These are phyloP conservation scores for Xylariaceae sp. DNA, from an alignment of 2,329 filamentous ascomycete genomes.

Conservation along the genomic window DNA sequence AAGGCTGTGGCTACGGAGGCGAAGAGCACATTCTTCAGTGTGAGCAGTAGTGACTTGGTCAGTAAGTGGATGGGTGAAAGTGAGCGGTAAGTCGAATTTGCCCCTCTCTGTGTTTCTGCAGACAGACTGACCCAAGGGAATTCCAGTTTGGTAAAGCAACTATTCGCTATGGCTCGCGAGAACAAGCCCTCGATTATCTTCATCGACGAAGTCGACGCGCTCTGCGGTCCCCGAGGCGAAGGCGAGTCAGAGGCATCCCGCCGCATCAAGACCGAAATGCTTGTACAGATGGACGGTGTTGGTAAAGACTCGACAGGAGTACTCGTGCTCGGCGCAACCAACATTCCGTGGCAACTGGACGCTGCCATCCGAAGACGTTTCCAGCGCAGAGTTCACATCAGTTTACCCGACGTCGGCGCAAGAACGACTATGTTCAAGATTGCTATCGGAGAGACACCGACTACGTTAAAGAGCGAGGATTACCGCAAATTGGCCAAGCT, in stretches of 20 bases:
- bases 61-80: conserved; percentile 99
- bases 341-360: conserved; percentile 98
- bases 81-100: conserved; percentile 64
- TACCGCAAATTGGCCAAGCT: conserved; percentile 73
- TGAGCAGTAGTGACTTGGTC: conserved; percentile 93
- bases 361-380: conserved; percentile 93
- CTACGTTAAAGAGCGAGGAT: conserved; percentile 70
- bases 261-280: conserved; percentile 95
- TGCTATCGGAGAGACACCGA: conserved; percentile 87
- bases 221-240: conserved; percentile 87
- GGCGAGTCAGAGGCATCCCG: conserved; percentile 96
- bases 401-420: conserved; percentile 78
- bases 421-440: conserved; percentile 94
- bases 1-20: conserved; percentile 98
- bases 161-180: conserved; percentile 96
- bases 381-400: conserved; percentile 93
- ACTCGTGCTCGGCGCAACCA: conserved; percentile 90
- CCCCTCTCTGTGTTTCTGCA: conserved; percentile 7
- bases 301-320: conserved; percentile 93
- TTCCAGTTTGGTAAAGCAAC: conserved; percentile 79
- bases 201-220: conserved; percentile 95
- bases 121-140: conserved; percentile 20
- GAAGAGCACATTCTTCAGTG: conserved; percentile 98
- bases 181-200: conserved; percentile 98
- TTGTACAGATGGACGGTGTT: conserved; percentile 99